Conservation (phyloP, 345 rosid species). For the Carallia brachiata region DNA sequence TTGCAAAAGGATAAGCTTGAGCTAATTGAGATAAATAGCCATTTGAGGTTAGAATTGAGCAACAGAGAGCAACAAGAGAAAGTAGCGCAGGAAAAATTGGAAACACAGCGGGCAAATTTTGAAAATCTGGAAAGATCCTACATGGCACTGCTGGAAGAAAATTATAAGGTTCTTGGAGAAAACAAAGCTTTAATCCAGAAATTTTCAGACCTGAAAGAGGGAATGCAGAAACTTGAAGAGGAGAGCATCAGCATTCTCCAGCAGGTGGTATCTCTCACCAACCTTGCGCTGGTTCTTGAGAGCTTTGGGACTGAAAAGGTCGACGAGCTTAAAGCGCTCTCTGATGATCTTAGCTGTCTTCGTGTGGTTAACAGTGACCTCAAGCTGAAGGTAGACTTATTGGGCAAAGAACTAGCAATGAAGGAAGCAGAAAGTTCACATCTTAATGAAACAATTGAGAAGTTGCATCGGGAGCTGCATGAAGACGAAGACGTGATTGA, state of each 20-base stretch:
- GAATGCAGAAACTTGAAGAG: conserved; percentile 48
- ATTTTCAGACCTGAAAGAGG: conserved; percentile 46
- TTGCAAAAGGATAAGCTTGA: conserved; percentile 49
- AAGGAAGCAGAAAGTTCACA: conserved; percentile 48
- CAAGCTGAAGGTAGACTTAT: conserved; percentile 41
- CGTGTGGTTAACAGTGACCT: conserved; percentile 37
- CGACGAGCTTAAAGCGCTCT: conserved; percentile 47
- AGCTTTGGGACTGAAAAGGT: conserved; percentile 54
- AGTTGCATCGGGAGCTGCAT: conserved; percentile 50
- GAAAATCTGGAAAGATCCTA: conserved; percentile 48
- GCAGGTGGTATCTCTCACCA: conserved; percentile 50
- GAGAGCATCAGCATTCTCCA: conserved; percentile 48
- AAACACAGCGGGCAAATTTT: conserved; percentile 39
- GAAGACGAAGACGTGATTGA: conserved; percentile 54
- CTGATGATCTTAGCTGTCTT: conserved; percentile 41
- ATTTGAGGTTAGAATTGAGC: conserved; percentile 51
- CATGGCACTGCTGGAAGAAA: conserved; percentile 48
- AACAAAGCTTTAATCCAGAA: conserved; percentile 43
- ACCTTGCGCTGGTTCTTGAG: conserved; percentile 48
- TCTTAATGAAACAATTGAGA: conserved; percentile 45
- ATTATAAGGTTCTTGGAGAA: conserved; percentile 42
- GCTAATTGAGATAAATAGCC: conserved; percentile 56
- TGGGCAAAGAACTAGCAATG: conserved; percentile 46
- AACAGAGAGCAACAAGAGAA: conserved; percentile 39
- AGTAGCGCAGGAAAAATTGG: conserved; percentile 41